Percentiles rank a stretch among this genome's conserved stretches.
These are phyloP conservation scores for Sorghum bicolor DNA, from an alignment of 176 grass and related monocot species.

Conservation along the genomic window Sorghum_bicolor_NCBIv3 NC_012873.2:59389001-59389500, in stretches of 20 bases:
- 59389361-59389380: constrained; percentile 72
- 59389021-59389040: not conserved
- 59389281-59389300: constrained; percentile 28
- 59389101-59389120: not conserved
- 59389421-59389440: constrained; percentile 84
- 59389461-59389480: constrained; percentile 93
- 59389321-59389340: constrained; percentile 96
- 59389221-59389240: constrained; percentile 5
- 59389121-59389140: not conserved
- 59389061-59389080: not conserved
- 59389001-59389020: not conserved
- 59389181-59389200: constrained; percentile 19
- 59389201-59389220: not conserved
- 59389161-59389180: not conserved
- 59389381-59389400: constrained; percentile 99
- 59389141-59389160: not conserved
- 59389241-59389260: not conserved
- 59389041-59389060: not conserved
- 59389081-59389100: not conserved
- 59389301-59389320: constrained; percentile 56
- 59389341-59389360: constrained; percentile 99
- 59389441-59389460: constrained; percentile 88
- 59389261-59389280: constrained; percentile 27
- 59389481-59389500: constrained; percentile 94
- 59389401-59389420: constrained; percentile 81